These are phyloP conservation scores for Fusarium concolor DNA, from an alignment of 2,329 filamentous ascomycete species.

Conservation along the genomic window DNA sequence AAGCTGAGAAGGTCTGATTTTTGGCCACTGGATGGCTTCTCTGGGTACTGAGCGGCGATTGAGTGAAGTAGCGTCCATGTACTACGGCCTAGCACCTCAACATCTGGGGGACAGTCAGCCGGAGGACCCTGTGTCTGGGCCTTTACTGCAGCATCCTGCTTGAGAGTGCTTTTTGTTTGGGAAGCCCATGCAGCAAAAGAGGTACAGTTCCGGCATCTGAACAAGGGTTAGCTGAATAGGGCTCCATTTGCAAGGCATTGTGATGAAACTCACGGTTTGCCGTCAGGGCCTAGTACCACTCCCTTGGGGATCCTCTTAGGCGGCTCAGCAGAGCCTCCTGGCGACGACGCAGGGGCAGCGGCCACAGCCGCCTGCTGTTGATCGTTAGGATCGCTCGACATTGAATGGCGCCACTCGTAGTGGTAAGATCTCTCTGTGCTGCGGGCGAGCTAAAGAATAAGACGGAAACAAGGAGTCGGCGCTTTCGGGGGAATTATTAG, in stretches of 20 bases:
- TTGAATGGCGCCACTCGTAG: constrained; percentile 33
- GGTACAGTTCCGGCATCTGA: constrained; percentile 51
- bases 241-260: constrained; percentile 20
- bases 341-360: constrained; percentile 33
- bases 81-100: constrained; percentile 85
- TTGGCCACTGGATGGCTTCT: constrained; percentile 72
- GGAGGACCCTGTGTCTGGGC: constrained; percentile 54
- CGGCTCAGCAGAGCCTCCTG: constrained; percentile 47
- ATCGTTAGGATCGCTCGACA: constrained; percentile 46
- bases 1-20: constrained; percentile 84
- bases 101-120: constrained; percentile 87
- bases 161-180: constrained; percentile 60
- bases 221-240: constrained; percentile 28
- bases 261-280: constrained; percentile 76
- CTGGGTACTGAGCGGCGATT: constrained; percentile 88
- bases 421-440: constrained; percentile 21
- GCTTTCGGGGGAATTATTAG: constrained; percentile 11
- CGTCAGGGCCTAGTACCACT: constrained; percentile 81
- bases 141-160: constrained; percentile 44
- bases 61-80: constrained; percentile 96
- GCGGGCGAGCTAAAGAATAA: constrained; percentile 7
- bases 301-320: constrained; percentile 74
- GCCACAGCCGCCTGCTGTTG: constrained; percentile 40
- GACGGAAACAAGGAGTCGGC: constrained; percentile 15
- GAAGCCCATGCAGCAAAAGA: constrained; percentile 62